phyloP scores from a whole-genome alignment of 495 filamentous ascomycete genomes.

The Tuber calosporum region DNA sequence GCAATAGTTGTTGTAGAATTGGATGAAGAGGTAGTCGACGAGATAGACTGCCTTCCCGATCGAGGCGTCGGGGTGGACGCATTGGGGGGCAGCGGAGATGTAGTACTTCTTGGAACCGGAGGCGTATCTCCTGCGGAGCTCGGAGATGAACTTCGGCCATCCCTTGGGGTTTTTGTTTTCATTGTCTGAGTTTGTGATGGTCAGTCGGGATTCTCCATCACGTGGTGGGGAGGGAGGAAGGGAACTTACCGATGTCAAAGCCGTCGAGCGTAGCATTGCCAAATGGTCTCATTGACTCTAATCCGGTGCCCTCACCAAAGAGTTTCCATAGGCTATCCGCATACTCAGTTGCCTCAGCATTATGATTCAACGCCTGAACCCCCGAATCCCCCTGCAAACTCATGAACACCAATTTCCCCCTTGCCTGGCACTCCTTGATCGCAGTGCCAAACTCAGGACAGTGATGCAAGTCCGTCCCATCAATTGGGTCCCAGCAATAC shows the following conservation, averaged over 20 bases:
- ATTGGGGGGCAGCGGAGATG: constrained; percentile 49
- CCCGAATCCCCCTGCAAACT: constrained; percentile 45
- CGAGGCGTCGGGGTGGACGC: constrained; percentile 45
- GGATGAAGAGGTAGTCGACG: constrained; percentile 46
- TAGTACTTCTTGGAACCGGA: constrained; percentile 44
- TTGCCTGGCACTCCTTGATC: constrained; percentile 45
- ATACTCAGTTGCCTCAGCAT: constrained; percentile 43
- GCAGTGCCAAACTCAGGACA: constrained; percentile 45
- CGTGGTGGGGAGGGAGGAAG: neutral
- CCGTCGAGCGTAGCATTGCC: constrained; percentile 47
- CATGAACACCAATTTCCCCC: constrained; percentile 47
- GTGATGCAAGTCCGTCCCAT: constrained; percentile 31
- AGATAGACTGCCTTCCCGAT: constrained; percentile 44
- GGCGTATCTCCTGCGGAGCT: constrained; percentile 43
- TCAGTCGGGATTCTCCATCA: neutral
- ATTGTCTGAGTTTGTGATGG: constrained; percentile 35
- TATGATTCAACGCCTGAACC: constrained; percentile 41
- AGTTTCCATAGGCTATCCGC: constrained; percentile 48
- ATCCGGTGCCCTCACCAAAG: constrained; percentile 45
- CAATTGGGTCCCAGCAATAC: constrained; percentile 1
- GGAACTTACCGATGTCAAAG: constrained; percentile 46
- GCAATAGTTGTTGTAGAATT: constrained; percentile 46
- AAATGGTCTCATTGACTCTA: constrained; percentile 44
- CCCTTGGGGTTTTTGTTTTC: constrained; percentile 42
- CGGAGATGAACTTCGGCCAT: constrained; percentile 44